Base-by-base conservation (phyloP, 164 flowering plant species). In the Magnolia sinica region DNA sequence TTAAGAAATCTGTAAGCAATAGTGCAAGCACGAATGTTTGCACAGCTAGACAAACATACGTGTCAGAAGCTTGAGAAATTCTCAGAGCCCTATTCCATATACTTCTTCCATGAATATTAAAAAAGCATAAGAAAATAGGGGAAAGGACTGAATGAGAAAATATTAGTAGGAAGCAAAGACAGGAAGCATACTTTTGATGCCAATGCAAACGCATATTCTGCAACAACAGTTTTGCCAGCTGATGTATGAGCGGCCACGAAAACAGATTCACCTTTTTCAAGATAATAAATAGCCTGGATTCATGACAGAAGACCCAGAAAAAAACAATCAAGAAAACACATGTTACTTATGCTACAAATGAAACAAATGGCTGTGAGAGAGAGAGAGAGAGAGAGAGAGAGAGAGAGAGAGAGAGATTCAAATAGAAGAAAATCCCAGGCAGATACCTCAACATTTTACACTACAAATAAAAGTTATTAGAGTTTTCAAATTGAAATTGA, bases 161-260 rank as follows among this genome's bases (percentile, higher is more conserved):
- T 4, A 23, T 2, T 8, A 11, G 59, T 24, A 58, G n/a, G 49
- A 16, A 71, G 59, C 59, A 37, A 4, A 58, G 19, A 72, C 37
- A 37, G 50, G 64, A 61, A 18, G 18, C 81, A 70, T 82, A 96
- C 99, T 80, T 94, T 96, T 78, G 98, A 79, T 50, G 97, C 98
- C 85, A 96, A 87, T 77, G 98, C 99, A 86, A 96, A 96, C 76
- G 99, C 98, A 86, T 96, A 96, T 78, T 96, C 99, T 45, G 98
- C 98, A 86, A 96, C 97, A 81, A 91, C 98, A 65, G 99, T 96
- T 88, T 96, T 96, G 64, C 99, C 99, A 72, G 99, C 99, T 49
- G 99, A 96, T 79, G 99, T 96, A 83, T 96, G 99, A 76, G 99
- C 99, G 51, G 97, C 98, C 74, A 96, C 99, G 86, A 96, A 94